phyloP scores from a whole-genome alignment of 768 basidiomycete genomes.

The Scleroderma bovista region DNA sequence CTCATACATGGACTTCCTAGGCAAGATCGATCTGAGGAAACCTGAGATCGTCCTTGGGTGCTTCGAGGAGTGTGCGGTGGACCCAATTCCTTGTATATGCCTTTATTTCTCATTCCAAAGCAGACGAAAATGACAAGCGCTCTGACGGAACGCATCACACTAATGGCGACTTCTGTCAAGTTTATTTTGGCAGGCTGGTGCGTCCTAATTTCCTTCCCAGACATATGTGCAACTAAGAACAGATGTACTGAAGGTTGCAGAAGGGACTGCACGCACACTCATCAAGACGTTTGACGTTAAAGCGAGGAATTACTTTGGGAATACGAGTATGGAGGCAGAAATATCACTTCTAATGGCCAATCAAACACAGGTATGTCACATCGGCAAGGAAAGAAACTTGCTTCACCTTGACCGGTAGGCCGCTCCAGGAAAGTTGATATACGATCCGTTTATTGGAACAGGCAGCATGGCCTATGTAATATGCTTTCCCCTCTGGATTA shows the following conservation, averaged over 20 bases:
- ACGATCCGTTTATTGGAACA: conserved; percentile 94
- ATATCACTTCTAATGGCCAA: conserved; percentile 96
- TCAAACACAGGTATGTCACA: conserved; percentile 72
- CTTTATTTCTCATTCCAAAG: background rate
- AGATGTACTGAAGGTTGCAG: conserved; percentile 38
- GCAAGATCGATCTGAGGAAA: conserved; percentile 74
- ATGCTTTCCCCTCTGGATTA: background rate
- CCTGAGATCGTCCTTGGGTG: conserved; percentile 70
- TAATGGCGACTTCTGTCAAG: conserved; percentile 62
- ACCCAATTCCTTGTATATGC: background rate
- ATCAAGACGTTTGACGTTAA: conserved; percentile 79
- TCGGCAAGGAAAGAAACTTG: background rate
- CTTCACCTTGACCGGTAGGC: conserved; percentile 44
- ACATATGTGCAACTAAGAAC: background rate
- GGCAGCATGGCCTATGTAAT: conserved; percentile 85
- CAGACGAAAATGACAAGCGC: conserved; percentile 49
- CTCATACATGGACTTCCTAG: conserved; percentile 76
- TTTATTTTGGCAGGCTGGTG: conserved; percentile 88
- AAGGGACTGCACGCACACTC: conserved; percentile 64
- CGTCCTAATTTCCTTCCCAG: conserved; percentile 23
- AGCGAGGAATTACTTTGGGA: conserved; percentile 85
- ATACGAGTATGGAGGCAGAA: conserved; percentile 97
- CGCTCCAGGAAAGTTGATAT: conserved; percentile 82
- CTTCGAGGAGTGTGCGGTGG: conserved; percentile 79
- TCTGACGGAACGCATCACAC: conserved; percentile 48